Evolutionary conservation across 2,329 filamentous ascomycete species (phyloP).

Genomic region (Mycogone perniciosa): DNA sequence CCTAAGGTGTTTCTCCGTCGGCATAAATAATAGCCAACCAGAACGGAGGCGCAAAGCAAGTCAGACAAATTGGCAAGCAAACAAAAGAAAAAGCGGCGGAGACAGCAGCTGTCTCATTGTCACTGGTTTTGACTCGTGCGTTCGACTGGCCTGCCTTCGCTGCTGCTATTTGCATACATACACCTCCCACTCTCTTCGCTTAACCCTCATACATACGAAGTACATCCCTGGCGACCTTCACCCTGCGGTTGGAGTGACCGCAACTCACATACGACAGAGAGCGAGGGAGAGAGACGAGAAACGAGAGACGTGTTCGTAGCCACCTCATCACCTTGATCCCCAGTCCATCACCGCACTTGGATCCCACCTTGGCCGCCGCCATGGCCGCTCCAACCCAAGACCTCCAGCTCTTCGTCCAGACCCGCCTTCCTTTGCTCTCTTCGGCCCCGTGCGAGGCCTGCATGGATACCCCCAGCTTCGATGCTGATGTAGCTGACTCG

Average conservation of each 20-base stretch:
- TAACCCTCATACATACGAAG: background rate
- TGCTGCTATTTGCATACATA: background rate
- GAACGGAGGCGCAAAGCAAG: background rate
- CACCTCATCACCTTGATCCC: constrained; percentile 1
- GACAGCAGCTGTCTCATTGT: background rate
- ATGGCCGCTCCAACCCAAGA: constrained; percentile 24
- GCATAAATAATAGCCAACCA: constrained; percentile 3
- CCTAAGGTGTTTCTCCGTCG: background rate
- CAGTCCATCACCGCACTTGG: background rate
- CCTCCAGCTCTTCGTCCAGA: constrained; percentile 28
- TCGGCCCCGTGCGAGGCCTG: background rate
- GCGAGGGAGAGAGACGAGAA: background rate
- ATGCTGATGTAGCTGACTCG: constrained; percentile 12
- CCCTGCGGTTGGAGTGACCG: no score
- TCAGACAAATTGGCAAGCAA: constrained; percentile 2
- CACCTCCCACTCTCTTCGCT: constrained; percentile 1
- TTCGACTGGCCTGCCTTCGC: background rate
- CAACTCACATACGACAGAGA: background rate
- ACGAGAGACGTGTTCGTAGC: background rate
- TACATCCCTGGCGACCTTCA: no score
- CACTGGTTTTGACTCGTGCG: background rate
- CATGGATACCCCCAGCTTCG: constrained; percentile 16
- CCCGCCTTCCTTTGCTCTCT: constrained; percentile 26
- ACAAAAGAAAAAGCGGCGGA: constrained; percentile 5
- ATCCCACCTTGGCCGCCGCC: background rate